A percentile compares a stretch with the other conserved stretches of the same genome.
Evolutionary conservation across 2,329 filamentous ascomycete genomes (phyloP).

Genomic region (Dactylellina leptospora): DNA sequence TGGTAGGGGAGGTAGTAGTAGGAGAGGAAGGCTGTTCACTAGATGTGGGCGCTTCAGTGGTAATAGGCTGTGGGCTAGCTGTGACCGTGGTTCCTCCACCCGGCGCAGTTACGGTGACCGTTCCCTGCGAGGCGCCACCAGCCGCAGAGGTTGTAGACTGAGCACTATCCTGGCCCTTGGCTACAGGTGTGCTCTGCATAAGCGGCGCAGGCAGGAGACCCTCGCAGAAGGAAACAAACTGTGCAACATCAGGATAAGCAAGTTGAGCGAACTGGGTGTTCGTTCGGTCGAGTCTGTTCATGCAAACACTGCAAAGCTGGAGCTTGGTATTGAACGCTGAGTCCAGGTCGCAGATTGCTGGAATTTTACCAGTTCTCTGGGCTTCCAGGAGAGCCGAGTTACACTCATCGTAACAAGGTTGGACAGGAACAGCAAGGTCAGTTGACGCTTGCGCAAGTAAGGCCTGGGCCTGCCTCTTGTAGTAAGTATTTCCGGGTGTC

Average conservation of each 20-base stretch:
- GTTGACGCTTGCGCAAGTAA: constrained; percentile 37
- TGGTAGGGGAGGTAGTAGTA: background rate
- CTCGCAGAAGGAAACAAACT: constrained; percentile 48
- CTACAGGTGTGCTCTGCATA: constrained; percentile 39
- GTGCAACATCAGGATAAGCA: constrained; percentile 47
- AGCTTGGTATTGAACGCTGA: constrained; percentile 46
- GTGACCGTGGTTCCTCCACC: constrained; percentile 21
- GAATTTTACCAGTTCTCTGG: constrained; percentile 46
- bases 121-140: constrained; percentile 20
- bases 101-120: constrained; percentile 25
- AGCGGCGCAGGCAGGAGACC: constrained; percentile 46
- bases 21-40: background rate
- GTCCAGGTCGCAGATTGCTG: constrained; percentile 31
- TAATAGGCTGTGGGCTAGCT: background rate
- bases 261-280: constrained; percentile 45
- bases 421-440: constrained; percentile 35
- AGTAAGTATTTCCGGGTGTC: constrained; percentile 14
- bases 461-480: constrained; percentile 48
- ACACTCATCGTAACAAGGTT: constrained; percentile 44
- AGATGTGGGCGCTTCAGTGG: background rate
- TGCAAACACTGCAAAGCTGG: constrained; percentile 41
- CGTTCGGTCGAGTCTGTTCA: constrained; percentile 28
- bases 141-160: constrained; percentile 13
- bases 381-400: constrained; percentile 38
- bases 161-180: constrained; percentile 35